phyloP scores from a whole-genome alignment of 1,284 basidiomycete genomes.

The Inonotus obliquus region DNA sequence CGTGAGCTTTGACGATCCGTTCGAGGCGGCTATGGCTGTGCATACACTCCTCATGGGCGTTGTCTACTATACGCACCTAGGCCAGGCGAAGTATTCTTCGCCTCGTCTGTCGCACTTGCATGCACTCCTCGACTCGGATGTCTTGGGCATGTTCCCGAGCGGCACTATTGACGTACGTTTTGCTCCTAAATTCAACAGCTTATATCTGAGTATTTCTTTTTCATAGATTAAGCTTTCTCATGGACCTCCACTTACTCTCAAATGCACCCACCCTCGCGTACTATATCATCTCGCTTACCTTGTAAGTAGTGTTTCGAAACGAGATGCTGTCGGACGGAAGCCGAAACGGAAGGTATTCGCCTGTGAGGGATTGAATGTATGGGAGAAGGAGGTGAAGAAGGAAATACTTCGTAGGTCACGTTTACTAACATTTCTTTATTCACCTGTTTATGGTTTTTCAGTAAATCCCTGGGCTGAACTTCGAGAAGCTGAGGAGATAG shows the following conservation, averaged over 20 bases:
- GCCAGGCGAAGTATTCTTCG: conserved; percentile 39
- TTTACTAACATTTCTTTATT: not conserved
- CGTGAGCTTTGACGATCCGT: conserved; percentile 32
- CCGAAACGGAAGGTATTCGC: conserved; percentile 69
- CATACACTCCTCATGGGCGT: conserved; percentile 55
- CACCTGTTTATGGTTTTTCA: conserved; percentile 14
- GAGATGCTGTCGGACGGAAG: conserved; percentile 65
- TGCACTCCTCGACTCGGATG: conserved; percentile 54
- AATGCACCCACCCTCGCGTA: conserved; percentile 61
- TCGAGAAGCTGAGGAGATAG: conserved; percentile 45
- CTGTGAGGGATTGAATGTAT: conserved; percentile 50
- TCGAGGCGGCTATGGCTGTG: conserved; percentile 42
- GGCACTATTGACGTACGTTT: conserved; percentile 46
- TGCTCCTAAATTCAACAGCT: not conserved
- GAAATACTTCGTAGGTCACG: conserved; percentile 26
- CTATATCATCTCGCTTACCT: conserved; percentile 62
- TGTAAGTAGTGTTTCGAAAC: conserved; percentile 57
- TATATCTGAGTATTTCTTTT: not conserved
- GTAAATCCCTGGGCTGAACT: conserved; percentile 47
- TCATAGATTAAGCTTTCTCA: conserved; percentile 33
- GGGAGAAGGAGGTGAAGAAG: conserved; percentile 42
- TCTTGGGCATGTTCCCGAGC: conserved; percentile 40
- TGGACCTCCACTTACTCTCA: conserved; percentile 45
- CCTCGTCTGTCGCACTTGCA: conserved; percentile 53
- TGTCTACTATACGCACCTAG: conserved; percentile 53